Percentiles rank a stretch among this genome's conserved stretches.
Conservation (phyloP, 2,329 filamentous ascomycete species). For the Fusarium abutilonis region DNA sequence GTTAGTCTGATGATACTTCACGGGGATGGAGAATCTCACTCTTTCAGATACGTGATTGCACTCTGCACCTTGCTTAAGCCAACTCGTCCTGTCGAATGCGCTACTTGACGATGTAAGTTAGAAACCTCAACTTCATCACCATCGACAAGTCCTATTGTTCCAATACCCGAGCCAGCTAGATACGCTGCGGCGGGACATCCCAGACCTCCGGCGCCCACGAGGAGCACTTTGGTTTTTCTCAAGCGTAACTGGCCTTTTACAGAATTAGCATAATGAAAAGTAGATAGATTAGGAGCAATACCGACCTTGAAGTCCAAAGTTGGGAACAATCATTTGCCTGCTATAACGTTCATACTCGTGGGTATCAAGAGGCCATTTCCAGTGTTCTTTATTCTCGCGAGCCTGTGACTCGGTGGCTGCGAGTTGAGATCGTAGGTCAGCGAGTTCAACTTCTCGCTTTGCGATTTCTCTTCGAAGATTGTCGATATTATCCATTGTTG, state of each 20-base stretch:
- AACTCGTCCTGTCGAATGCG: constrained; percentile 76
- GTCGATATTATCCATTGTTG: constrained; percentile 51
- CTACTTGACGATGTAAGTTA: constrained; percentile 91
- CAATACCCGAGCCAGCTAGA: constrained; percentile 87
- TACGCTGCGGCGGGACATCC: constrained; percentile 95
- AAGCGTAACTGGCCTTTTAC: constrained; percentile 77
- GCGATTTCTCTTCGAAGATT: constrained; percentile 59
- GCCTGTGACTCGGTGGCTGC: constrained; percentile 51
- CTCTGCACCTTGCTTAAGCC: constrained; percentile 85
- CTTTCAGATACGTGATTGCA: constrained; percentile 67
- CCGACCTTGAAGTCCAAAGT: constrained; percentile 77
- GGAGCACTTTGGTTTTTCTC: constrained; percentile 74
- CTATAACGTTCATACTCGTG: constrained; percentile 89
- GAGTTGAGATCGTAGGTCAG: constrained; percentile 57
- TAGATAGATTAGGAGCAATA: rapidly evolving
- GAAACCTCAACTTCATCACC: constrained; percentile 88
- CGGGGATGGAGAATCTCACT: constrained; percentile 52
- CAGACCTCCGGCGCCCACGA: constrained; percentile 88
- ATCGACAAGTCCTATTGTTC: constrained; percentile 84
- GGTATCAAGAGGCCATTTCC: constrained; percentile 73
- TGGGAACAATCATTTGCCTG: constrained; percentile 87
- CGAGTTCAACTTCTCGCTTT: constrained; percentile 59
- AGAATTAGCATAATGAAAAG: not conserved
- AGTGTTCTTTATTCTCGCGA: constrained; percentile 31
- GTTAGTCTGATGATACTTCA: not conserved